Conservation (phyloP, 495 filamentous ascomycete species). For the Neurospora sp. region DNA sequence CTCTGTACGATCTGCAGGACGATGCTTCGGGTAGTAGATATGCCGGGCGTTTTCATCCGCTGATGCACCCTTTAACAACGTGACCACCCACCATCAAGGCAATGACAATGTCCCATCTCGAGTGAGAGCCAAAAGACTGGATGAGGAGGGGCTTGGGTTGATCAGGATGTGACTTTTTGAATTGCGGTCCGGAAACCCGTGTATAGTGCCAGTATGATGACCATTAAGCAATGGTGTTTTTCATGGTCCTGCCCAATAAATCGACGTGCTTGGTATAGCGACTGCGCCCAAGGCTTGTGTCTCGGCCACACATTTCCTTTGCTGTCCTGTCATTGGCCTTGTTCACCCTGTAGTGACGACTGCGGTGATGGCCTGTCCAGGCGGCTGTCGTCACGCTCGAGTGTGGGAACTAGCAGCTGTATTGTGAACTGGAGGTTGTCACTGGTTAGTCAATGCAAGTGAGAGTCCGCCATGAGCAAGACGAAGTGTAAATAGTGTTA, state of each 20-base stretch:
- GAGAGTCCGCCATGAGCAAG: neutral
- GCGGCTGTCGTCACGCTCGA: neutral
- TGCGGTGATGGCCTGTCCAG: neutral
- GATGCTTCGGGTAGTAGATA: slow-evolving; percentile 1
- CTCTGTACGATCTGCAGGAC: neutral
- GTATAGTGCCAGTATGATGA: neutral
- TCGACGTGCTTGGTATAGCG: neutral
- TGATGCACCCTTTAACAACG: slow-evolving; percentile 1
- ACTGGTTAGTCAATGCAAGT: neutral
- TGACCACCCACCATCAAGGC: neutral
- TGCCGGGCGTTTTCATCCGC: slow-evolving; percentile 11
- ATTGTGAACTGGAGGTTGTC: neutral
- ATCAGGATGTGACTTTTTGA: neutral
- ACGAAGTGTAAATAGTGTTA: neutral
- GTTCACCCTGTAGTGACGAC: neutral
- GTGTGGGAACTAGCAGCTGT: neutral
- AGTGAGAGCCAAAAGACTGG: neutral
- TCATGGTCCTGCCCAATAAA: neutral
- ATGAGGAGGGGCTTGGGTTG: neutral
- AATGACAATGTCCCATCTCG: neutral
- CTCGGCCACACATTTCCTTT: neutral
- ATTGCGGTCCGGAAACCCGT: neutral
- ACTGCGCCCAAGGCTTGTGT: neutral
- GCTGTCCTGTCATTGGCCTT: neutral
- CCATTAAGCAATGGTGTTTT: neutral